A percentile compares a stretch with the other conserved stretches of the same genome.
phyloP scores from a whole-genome alignment of 1,284 basidiomycete species.

The Pisolithus thermaeus region DNA sequence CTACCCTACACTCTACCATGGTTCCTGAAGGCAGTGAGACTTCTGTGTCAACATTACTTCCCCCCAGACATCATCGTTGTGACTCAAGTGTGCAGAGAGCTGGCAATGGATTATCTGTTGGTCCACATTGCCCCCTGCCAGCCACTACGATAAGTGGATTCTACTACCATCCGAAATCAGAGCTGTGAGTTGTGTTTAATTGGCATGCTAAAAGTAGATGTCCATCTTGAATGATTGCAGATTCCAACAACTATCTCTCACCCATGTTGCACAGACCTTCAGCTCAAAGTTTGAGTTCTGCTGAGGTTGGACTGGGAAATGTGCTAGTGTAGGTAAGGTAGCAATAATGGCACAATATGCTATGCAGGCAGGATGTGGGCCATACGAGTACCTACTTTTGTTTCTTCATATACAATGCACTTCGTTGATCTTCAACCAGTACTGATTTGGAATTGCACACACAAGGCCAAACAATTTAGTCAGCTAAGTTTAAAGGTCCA shows the following conservation, averaged over 20 bases:
- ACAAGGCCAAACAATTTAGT: too few relatives aligned
- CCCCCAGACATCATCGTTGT: conserved; percentile 35
- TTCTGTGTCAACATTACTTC: conserved; percentile 16
- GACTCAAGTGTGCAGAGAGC: conserved; percentile 40
- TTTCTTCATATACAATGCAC: too few relatives aligned
- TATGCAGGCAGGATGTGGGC: too few relatives aligned
- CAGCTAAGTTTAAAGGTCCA: too few relatives aligned
- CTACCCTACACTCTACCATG: conserved; percentile 23
- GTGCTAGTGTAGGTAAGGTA: too few relatives aligned
- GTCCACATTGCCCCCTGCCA: conserved; percentile 35
- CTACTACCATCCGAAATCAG: conserved; percentile 90
- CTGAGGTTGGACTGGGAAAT: conserved; percentile 25
- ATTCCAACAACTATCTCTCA: conserved; percentile 61
- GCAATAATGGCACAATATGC: too few relatives aligned
- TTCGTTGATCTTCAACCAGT: too few relatives aligned
- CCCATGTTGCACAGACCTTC: conserved; percentile 49
- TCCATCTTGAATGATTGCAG: conserved; percentile 29
- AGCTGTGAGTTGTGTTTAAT: conserved; percentile 54
- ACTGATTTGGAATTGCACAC: too few relatives aligned
- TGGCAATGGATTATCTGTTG: conserved; percentile 33
- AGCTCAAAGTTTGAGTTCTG: conserved; percentile 66
- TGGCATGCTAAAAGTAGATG: conserved; percentile 1
- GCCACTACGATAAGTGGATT: conserved; percentile 81
- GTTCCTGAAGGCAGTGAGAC: conserved; percentile 27
- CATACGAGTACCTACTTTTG: too few relatives aligned